Percentiles rank a stretch among this genome's conserved stretches.
Conservation (phyloP, 176 grass and related monocot species). For the Ampelocalamus luodianensis region DNA sequence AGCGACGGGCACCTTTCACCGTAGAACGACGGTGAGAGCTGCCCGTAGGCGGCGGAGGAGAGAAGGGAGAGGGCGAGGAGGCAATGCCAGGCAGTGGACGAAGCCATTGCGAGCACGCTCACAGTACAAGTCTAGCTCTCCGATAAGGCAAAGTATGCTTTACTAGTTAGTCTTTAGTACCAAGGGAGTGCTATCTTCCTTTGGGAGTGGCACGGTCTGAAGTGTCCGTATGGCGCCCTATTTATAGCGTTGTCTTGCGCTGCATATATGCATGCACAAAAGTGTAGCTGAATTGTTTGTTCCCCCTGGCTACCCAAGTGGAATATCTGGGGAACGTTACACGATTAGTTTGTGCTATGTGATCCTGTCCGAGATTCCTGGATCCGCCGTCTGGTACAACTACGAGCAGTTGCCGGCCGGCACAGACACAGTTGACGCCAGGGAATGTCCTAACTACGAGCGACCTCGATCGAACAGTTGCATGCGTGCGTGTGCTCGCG, state of each 20-base stretch:
- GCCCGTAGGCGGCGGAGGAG: constrained; percentile 38
- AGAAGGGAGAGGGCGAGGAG: constrained; percentile 52
- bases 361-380: not conserved
- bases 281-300: too few species aligned
- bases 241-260: constrained; percentile 1
- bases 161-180: too few species aligned
- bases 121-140: too few species aligned
- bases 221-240: not conserved
- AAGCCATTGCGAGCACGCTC: constrained; percentile 35
- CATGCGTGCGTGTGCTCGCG: too few species aligned
- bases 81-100: constrained; percentile 20
- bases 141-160: too few species aligned
- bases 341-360: too few species aligned
- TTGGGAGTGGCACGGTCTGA: not conserved
- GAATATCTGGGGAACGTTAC: not conserved
- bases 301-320: not conserved
- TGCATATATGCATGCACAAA: not conserved
- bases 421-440: not conserved
- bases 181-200: too few species aligned
- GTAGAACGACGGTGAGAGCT: constrained; percentile 69
- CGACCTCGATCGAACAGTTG: too few species aligned
- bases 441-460: not conserved
- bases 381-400: not conserved
- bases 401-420: not conserved
- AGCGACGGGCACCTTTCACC: constrained; percentile 54